Evolutionary conservation across 768 basidiomycete species (phyloP), one percentile per base, ranked within the genome.

Genomic region (Leccinum pellstonianum): DNA sequence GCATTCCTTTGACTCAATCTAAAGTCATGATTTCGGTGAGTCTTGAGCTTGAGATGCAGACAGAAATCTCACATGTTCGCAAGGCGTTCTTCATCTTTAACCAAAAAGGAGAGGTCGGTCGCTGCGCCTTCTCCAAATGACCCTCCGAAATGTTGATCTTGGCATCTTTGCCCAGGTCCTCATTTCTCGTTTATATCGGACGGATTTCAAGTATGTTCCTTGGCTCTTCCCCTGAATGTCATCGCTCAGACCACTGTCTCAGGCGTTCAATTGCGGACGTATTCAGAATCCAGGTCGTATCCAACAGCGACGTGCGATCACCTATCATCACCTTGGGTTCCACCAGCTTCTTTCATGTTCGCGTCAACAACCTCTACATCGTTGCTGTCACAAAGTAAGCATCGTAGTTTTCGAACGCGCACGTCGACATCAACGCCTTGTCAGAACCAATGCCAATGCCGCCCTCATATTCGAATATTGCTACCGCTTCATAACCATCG

Each of bases 51-150:
- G 29, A 29, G 31, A 41, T 54, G 56, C 21, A 17, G 23, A 10
- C 43, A 58, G 12, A 23, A 56, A 49, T 55, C 61, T 56, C 21
- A 62, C 52, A 15, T 37, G 12, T 23, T 62, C n/a, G 50, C 54
- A 65, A 98, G 95, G 95, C 92, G 52, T 98, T 98, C 85, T 98
- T 98, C 76, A 93, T 98, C 59, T 97, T 98, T 82, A 99, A 98
- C 72, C 94, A 95, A 76, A 98, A 98, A 76, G 97, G 97, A 75
- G 97, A 98, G 85, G 96, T 95, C 57, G 43, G 84, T 70, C 29
- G n/a, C 5, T 3, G n/a, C 5, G 14, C 12, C 8, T 56, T n/a
- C 9, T 19, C 15, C 19, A 7, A 14, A 46, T 15, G 11, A 38
- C 21, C 3, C 7, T 8, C 6, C 17, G 23, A 51, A 19, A 6